These are phyloP conservation scores for Lasiodiplodia gonubiensis DNA, from an alignment of 2,329 filamentous ascomycete species.

Conservation along the genomic window DNA sequence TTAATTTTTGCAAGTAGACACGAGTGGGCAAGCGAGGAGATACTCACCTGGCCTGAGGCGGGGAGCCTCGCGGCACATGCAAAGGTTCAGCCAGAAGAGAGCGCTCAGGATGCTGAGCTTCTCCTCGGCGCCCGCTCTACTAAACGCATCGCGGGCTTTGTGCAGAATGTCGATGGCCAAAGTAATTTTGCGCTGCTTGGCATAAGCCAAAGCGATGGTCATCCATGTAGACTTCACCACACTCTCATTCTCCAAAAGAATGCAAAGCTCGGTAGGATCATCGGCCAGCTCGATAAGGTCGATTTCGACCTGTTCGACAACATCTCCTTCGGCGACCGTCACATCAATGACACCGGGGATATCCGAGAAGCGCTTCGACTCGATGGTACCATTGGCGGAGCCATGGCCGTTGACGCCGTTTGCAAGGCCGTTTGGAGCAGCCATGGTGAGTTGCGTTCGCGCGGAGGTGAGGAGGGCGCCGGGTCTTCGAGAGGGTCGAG, in stretches of 20 bases:
- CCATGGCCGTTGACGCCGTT: slow-evolving; percentile 28
- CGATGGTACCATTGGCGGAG: slow-evolving; percentile 10
- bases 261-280: slow-evolving; percentile 93
- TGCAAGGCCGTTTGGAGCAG: slow-evolving; percentile 23
- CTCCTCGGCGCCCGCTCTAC: slow-evolving; percentile 74
- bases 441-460: slow-evolving; percentile 11
- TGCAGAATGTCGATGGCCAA: slow-evolving; percentile 75
- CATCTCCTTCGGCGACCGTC: slow-evolving; percentile 66
- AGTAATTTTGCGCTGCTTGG: slow-evolving; percentile 92
- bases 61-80: slow-evolving; percentile 84
- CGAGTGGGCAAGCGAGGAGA: neutral
- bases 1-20: neutral
- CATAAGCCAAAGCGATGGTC: slow-evolving; percentile 95
- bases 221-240: slow-evolving; percentile 95
- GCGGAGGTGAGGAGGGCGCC: slow-evolving; percentile 5
- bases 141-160: slow-evolving; percentile 75
- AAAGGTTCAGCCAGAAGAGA: slow-evolving; percentile 88
- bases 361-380: slow-evolving; percentile 28
- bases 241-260: slow-evolving; percentile 90
- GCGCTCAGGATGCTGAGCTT: slow-evolving; percentile 83
- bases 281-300: slow-evolving; percentile 89
- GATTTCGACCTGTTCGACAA: slow-evolving; percentile 82
- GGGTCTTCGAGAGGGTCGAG: slow-evolving; percentile 17
- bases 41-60: slow-evolving; percentile 62
- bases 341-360: slow-evolving; percentile 46